These are phyloP conservation scores for Tremella yokohamensis DNA, from an alignment of 768 basidiomycete species.

Conservation along the genomic window DNA sequence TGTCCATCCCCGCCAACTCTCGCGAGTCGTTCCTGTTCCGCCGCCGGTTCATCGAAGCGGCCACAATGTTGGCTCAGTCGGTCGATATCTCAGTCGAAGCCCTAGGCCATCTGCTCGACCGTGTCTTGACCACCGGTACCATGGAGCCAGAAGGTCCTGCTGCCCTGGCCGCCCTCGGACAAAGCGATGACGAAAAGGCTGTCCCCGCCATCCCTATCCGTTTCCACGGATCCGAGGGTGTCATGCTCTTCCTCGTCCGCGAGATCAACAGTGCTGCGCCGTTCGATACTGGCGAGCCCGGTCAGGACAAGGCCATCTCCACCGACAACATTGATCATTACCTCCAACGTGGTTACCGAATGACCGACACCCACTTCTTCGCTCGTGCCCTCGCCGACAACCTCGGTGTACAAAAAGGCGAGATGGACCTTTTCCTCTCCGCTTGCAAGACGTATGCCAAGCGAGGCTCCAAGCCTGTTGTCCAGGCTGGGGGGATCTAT, in stretches of 20 bases:
- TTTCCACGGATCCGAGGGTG: conserved; percentile 45
- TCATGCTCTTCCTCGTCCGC: conserved; percentile 51
- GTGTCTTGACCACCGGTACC: conserved; percentile 48
- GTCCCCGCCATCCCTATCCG: conserved; percentile 45
- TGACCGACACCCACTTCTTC: conserved; percentile 50
- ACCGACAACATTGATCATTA: conserved; percentile 46
- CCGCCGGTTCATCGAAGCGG: conserved; percentile 47
- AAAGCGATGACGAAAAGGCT: conserved; percentile 33
- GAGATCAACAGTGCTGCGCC: conserved; percentile 39
- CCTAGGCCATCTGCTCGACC: conserved; percentile 50
- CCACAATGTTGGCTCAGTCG: conserved; percentile 45
- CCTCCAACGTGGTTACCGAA: conserved; percentile 46
- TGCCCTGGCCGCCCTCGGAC: neutral
- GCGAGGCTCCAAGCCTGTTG: conserved; percentile 49
- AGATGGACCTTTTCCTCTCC: conserved; percentile 48
- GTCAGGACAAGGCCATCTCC: conserved; percentile 10
- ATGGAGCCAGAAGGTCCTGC: conserved; percentile 14
- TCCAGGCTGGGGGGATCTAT: conserved; percentile 50
- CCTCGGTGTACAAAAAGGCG: conserved; percentile 45
- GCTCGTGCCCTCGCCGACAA: conserved; percentile 43
- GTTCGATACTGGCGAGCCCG: conserved; percentile 24
- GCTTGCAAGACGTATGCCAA: conserved; percentile 52
- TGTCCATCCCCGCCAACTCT: neutral
- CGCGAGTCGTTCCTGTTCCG: conserved; percentile 37
- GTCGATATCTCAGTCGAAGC: conserved; percentile 46